Percentiles rank a stretch among this genome's conserved stretches.
These are phyloP conservation scores for Lachancea sp. DNA, from an alignment of 805 yeast species.

Conservation along the genomic window DNA sequence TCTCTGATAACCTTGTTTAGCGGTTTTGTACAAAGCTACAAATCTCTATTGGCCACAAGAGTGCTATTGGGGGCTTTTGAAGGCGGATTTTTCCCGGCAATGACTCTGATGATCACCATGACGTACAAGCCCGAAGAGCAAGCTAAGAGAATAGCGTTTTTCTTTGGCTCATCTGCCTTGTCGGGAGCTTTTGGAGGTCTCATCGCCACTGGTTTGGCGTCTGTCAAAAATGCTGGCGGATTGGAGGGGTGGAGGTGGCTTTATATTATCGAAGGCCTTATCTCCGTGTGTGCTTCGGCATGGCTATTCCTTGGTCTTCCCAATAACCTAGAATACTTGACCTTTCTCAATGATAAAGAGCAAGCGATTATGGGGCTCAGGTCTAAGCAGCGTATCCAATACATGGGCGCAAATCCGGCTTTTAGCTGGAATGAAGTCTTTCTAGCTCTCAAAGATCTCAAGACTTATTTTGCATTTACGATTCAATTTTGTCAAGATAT, in stretches of 20 bases:
- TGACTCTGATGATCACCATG: slow-evolving; percentile 34
- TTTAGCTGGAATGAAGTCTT: slow-evolving; percentile 31
- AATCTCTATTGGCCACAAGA: slow-evolving; percentile 35
- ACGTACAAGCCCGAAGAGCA: slow-evolving; percentile 35
- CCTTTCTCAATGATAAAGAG: slow-evolving; percentile 32
- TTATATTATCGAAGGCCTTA: slow-evolving; percentile 36
- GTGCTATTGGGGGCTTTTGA: slow-evolving; percentile 41
- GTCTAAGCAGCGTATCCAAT: slow-evolving; percentile 22
- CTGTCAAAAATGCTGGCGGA: slow-evolving; percentile 25
- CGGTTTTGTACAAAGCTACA: slow-evolving; percentile 30
- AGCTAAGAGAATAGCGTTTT: slow-evolving; percentile 34
- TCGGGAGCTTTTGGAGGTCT: slow-evolving; percentile 43
- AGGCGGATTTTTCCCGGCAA: slow-evolving; percentile 37
- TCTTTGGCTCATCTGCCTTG: slow-evolving; percentile 38
- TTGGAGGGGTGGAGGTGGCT: slow-evolving; percentile 36
- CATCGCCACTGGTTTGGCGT: slow-evolving; percentile 35
- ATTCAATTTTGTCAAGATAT: slow-evolving; percentile 42
- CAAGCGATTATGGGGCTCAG: slow-evolving; percentile 25
- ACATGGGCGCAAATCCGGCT: slow-evolving; percentile 23
- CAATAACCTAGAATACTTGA: slow-evolving; percentile 28
- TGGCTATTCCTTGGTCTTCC: slow-evolving; percentile 32
- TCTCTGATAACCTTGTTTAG: slow-evolving; percentile 32
- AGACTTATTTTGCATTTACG: slow-evolving; percentile 31
- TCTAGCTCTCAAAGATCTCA: slow-evolving; percentile 35
- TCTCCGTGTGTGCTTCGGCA: slow-evolving; percentile 28